These are phyloP conservation scores for Haplosporangium sp. DNA, from an alignment of 371 early-diverging fungal species.

Conservation along the genomic window DNA sequence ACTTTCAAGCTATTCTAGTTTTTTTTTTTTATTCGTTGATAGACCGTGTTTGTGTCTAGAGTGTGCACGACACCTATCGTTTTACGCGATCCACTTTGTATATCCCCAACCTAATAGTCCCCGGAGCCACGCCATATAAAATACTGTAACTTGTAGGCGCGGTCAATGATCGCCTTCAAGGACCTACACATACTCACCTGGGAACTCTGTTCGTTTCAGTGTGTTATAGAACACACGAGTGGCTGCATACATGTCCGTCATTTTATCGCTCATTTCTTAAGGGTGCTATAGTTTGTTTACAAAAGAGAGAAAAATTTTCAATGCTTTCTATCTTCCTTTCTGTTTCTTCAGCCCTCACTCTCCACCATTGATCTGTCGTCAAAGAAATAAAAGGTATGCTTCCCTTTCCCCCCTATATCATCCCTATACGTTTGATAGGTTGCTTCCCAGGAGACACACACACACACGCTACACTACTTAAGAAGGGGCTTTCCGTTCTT, in stretches of 20 bases:
- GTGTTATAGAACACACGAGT: too few species aligned
- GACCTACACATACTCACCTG: too few species aligned
- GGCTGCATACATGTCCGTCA: background rate
- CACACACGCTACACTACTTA: background rate
- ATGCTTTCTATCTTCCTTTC: background rate
- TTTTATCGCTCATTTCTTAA: background rate
- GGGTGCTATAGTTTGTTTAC: conserved; percentile 7
- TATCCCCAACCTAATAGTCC: too few species aligned
- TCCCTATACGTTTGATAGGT: too few species aligned
- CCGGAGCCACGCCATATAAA: too few species aligned
- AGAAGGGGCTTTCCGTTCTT: too few species aligned
- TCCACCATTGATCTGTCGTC: background rate
- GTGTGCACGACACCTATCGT: background rate
- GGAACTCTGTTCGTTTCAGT: too few species aligned
- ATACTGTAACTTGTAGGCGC: too few species aligned
- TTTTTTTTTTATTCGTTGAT: background rate
- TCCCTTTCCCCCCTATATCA: background rate
- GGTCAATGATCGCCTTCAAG: too few species aligned
- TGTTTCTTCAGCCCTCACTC: background rate
- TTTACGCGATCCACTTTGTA: too few species aligned
- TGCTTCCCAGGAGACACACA: background rate
- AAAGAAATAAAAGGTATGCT: background rate
- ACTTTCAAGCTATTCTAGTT: background rate
- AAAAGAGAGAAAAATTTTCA: conserved; percentile 8
- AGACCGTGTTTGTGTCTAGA: background rate